Base-by-base conservation (phyloP, 192 early-diverging fungal genomes). In the Radiomyces spectabilis region DNA sequence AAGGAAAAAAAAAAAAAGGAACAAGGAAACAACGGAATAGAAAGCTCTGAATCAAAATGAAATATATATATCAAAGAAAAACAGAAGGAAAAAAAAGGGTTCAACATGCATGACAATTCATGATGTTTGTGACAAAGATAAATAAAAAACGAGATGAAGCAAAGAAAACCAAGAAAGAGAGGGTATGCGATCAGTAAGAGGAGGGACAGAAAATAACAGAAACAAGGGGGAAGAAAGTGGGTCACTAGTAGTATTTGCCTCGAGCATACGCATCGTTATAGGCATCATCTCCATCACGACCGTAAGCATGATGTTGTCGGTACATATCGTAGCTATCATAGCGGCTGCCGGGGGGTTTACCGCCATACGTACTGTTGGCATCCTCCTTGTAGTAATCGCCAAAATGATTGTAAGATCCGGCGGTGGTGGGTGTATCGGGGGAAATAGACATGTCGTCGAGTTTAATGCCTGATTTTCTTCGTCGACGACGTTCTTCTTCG, bases 361-460 rank as follows among this genome's bases (percentile, higher is more conserved):
- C 46, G 9, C 7, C 46, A 31, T 48, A 48, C 46, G 15, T 27
- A 15, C 15, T 48, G 46, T 15, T 48, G 21, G 41, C 13, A 35
- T 35, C 13, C 6, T 35, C 13, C 6, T 35, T 35, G 33, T 8
- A 8, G 33, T 13, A 35, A 8, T 35, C n/a, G n/a, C 33, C 33
- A 35, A 8, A 35, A 8, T 35, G 30, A 29, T 41, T 43, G 12
- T 24, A 37, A 13, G 59, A 53, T 38, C 51, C 51, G 35, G 41
- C 51, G 13, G 42, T 46, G 1, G 41, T 46, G 9, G 51, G 25
- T 18, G 59, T 41, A 6, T 54, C 37, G n/a, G 27, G 25, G n/a
- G n/a, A n/a, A 1, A 57, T 42, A 10, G 45, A 45, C 48, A 64
- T 64, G 39, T 64, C 62, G 31, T 64, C 53, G 34, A 64, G 35